These are phyloP conservation scores for Russula emetica DNA, from an alignment of 768 basidiomycete species.

Conservation along the genomic window DNA sequence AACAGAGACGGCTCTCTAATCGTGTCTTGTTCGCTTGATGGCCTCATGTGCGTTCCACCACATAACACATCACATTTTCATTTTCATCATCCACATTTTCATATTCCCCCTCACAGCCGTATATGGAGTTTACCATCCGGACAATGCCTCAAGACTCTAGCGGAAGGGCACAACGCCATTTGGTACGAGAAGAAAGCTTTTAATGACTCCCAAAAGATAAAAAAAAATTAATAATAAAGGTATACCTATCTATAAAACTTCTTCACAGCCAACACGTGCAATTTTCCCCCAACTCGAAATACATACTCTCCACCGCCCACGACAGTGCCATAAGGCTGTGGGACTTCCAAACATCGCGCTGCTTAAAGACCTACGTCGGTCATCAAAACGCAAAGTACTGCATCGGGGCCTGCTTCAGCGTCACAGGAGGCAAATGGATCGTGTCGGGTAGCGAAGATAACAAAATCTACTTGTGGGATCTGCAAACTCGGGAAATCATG, in stretches of 20 bases:
- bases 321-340: conserved; percentile 91
- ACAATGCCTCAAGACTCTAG: conserved; percentile 93
- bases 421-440: conserved; percentile 86
- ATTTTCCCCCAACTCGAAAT: conserved; percentile 95
- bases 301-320: conserved; percentile 89
- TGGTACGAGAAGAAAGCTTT: conserved; percentile 43
- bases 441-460: conserved; percentile 89
- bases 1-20: conserved; percentile 88
- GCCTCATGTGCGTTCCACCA: conserved; percentile 69
- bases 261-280: conserved; percentile 72
- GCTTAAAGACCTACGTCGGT: conserved; percentile 85
- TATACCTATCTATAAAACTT: neutral
- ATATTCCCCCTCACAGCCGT: conserved; percentile 49
- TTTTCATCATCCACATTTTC: conserved; percentile 2
- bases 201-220: neutral
- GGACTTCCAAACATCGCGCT: conserved; percentile 90
- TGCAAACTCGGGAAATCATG: conserved; percentile 81
- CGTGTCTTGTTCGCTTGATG: conserved; percentile 88
- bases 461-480: conserved; percentile 86
- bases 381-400: conserved; percentile 82
- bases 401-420: conserved; percentile 78
- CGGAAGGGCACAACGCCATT: conserved; percentile 82
- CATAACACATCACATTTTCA: neutral
- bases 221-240: no score
- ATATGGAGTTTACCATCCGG: conserved; percentile 93